Base-by-base conservation (phyloP, 2,329 filamentous ascomycete genomes). In the Microascus cirrosus region DNA sequence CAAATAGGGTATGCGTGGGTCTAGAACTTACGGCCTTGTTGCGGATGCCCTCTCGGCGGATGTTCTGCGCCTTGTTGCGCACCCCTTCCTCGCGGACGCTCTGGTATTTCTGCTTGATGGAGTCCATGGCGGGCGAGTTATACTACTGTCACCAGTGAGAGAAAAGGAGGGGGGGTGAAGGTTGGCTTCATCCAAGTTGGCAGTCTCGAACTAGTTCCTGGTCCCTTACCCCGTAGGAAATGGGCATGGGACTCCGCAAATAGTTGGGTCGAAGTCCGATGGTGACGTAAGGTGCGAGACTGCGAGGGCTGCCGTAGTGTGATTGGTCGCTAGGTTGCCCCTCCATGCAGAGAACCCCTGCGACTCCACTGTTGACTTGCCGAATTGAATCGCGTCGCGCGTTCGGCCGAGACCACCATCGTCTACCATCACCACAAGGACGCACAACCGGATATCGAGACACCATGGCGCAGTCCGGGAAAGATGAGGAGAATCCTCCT, bases 21-120 rank as follows among this genome's bases (percentile, higher is more conserved):
- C 24, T 11, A 8, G 20, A 7, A 66, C 62, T 18, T 67, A 61
- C 64, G 32, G 68, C 65, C 35, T 73, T 71, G 56, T 70, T 70
- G 59, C 76, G 73, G 51, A 74, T 71, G 18, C 45, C 57, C 20
- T 54, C 53, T 18, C 56, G 56, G 36, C 45, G 45, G n/a, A 50
- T 20, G 45, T 8, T 24, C n/a, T 24, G 20, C n/a, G 22, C 7
- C 45, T 50, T 45, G 35, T 57, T 57, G 2, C 55, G 45, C 45
- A 57, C 25, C 6, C 55, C 55, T 18, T 39, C 55, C 12, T 50
- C 55, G 25, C 55, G 55, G 25, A 53, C 55, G 32, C 42, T 39
- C 22, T 53, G 48, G 48, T 51, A 52, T n/a, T 57, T 57, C 6
- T 57, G 15, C 55, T 57, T 57, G 45, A 57, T 15, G n/a, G 55